Evolutionary conservation across 805 yeast genomes (phyloP).

Genomic region (Candida boleticola): DNA sequence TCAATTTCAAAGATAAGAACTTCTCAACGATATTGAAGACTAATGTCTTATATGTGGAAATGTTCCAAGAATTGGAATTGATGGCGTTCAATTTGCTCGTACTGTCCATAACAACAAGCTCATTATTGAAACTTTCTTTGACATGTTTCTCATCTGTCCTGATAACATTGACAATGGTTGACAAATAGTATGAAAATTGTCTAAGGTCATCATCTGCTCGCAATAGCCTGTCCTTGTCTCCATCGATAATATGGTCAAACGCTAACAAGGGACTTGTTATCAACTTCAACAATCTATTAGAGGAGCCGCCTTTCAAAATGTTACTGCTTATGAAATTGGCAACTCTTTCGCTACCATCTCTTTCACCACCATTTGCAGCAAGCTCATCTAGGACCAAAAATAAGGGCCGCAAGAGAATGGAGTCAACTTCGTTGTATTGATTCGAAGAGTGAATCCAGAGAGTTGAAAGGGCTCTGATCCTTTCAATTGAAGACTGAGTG

Average conservation of each 20-base stretch:
- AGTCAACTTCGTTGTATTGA: conserved; percentile 47
- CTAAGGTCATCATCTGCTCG: conserved; percentile 57
- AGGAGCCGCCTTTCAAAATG: conserved; percentile 48
- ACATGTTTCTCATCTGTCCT: conserved; percentile 41
- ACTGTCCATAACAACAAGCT: conserved; percentile 56
- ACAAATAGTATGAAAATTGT: conserved; percentile 60
- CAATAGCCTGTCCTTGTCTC: conserved; percentile 11
- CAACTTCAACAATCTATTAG: conserved; percentile 61
- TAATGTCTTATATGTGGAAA: conserved; percentile 63
- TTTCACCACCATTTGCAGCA: conserved; percentile 29
- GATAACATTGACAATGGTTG: conserved; percentile 52
- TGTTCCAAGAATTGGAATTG: conserved; percentile 43
- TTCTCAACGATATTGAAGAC: conserved; percentile 44
- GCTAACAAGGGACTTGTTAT: conserved; percentile 52
- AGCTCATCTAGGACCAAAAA: conserved; percentile 67
- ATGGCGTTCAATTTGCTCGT: conserved; percentile 40
- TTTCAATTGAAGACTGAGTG: conserved; percentile 26
- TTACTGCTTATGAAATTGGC: conserved; percentile 47
- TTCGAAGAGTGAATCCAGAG: conserved; percentile 69
- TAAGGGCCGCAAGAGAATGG: conserved; percentile 59
- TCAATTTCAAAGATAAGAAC: conserved; percentile 37
- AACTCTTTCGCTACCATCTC: conserved; percentile 41
- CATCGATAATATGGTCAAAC: conserved; percentile 31
- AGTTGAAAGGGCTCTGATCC: conserved; percentile 56
- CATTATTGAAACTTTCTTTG: conserved; percentile 51